A percentile compares a stretch with the other conserved stretches of the same genome.
phyloP scores from a whole-genome alignment of 2,329 filamentous ascomycete species.

The Fusarium odoratissimum region DNA sequence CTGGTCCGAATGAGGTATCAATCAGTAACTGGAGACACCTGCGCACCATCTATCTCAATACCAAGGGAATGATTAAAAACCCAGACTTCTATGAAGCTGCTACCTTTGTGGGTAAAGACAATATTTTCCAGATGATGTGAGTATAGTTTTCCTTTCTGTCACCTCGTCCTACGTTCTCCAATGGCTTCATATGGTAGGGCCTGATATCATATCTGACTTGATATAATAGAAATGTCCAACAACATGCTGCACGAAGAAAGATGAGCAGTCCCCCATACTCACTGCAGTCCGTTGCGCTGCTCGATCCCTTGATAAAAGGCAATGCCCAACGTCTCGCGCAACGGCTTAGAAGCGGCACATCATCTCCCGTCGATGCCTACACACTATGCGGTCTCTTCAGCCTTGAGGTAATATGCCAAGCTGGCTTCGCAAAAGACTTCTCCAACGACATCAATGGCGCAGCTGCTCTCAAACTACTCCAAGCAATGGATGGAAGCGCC shows the following conservation, averaged over 20 bases:
- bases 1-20: background rate
- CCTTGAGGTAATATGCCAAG: background rate
- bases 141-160: background rate
- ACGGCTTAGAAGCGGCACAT: rapidly evolving
- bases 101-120: background rate
- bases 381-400: background rate
- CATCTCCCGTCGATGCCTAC: background rate
- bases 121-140: background rate
- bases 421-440: background rate
- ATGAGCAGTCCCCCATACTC: background rate
- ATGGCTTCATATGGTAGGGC: rapidly evolving
- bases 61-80: background rate
- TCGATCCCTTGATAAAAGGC: rapidly evolving
- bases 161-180: background rate
- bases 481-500: background rate
- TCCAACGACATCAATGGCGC: background rate
- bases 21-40: background rate
- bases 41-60: background rate
- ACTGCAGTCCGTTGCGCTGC: rapidly evolving
- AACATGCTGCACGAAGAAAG: background rate
- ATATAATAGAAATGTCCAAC: rapidly evolving
- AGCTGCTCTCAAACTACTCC: background rate
- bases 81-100: background rate
- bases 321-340: background rate
- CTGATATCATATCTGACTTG: background rate